Base-by-base conservation (phyloP, 2,329 filamentous ascomycete genomes). In the Talaromyces sp. region DNA sequence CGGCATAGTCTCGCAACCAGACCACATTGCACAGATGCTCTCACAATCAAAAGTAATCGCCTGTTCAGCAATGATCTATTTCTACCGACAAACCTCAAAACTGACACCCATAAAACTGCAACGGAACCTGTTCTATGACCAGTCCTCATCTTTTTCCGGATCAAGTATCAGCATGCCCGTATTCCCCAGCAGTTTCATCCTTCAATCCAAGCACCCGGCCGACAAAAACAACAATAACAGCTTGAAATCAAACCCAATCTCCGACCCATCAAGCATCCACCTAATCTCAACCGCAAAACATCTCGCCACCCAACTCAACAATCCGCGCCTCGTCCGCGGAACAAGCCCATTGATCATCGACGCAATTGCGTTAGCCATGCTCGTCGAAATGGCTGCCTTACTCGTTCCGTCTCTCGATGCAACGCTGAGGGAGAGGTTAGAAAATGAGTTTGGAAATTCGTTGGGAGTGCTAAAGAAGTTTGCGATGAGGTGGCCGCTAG, bases 51-150 rank as follows among this genome's bases (percentile, higher is more conserved):
- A 31, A 59, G 38, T 59, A 7, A 59, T 59, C 13, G 38, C 56
- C 19, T 59, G 56, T 11, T 59, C 56, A 54, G 79, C 80, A 11
- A 76, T 87, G 1, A 90, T 93, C 69, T 84, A 91, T 69, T 84
- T 93, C 36, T 90, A 93, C 74, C 88, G 91, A 68, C 90, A 90
- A 5, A 85, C 88, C 65, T 92, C 89, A 5, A 89, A 56, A 40
- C 61, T 60, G 8, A 36, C 22, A 3, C 47, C 58, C 5, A 56
- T 65, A 17, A 59, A 45, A 59, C 36, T 59, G 15, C 56, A 59
- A 59, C 31, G 43, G 19, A 49, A 61, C 8, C n/a, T 36, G 3
- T 49, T 29, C 29, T 36, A 31, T 34, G 31, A 61, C n/a, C 10
- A 19, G 7, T 45, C 59, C 17, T 15, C 56, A 29, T 59, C 25